Base-by-base conservation (phyloP, 768 basidiomycete genomes). In the Hygrocybe punicea region DNA sequence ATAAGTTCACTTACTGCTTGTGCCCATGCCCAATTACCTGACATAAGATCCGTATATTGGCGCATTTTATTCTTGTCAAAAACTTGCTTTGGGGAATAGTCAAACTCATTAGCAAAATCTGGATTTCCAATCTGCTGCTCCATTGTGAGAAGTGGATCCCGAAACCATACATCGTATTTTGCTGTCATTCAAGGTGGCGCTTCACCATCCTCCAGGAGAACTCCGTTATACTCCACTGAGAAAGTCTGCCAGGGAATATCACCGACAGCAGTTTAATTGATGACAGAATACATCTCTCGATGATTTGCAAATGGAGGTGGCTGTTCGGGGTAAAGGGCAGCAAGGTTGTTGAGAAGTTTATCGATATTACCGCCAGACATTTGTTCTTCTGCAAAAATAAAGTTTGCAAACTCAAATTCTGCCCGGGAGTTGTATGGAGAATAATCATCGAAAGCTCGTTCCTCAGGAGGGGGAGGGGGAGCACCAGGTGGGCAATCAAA, bases 31-130 rank as follows among this genome's bases (percentile, higher is more conserved):
- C 73, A 76, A 55, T 72, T 55, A 6, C 66, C 74, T 1, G 73
- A 75, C 73, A 77, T 74, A 14, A 80, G 60, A 62, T 78, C 65
- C 2, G 39, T 45, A 53, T 62, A 75, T 8, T 61, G 64, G 0
- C 69, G 59, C 21, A 66, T 63, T 0, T 67, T 69, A 10, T 65
- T 47, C 0, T 55, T 44, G 16, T 69, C 67, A 34, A 62, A 60
- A 7, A 68, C 64, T 10, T 63, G 57, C 44, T 70, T 69, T 0
- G 75, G 72, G 2, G 63, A 60, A 46, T 62, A 65, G 54, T 78
- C 74, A 11, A 74, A 69, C 19, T 70, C 59, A 1, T 58, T 63
- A 0, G 62, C 55, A 50, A 74, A 74, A 19, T 75, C 73, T 0
- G 71, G 67, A 47, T 76, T 78, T 11, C 59, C 67, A 4, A 76